phyloP scores from a whole-genome alignment of 225 moss, liverwort and hornwort species.

The Pseudisothecium myosuroides region DNA sequence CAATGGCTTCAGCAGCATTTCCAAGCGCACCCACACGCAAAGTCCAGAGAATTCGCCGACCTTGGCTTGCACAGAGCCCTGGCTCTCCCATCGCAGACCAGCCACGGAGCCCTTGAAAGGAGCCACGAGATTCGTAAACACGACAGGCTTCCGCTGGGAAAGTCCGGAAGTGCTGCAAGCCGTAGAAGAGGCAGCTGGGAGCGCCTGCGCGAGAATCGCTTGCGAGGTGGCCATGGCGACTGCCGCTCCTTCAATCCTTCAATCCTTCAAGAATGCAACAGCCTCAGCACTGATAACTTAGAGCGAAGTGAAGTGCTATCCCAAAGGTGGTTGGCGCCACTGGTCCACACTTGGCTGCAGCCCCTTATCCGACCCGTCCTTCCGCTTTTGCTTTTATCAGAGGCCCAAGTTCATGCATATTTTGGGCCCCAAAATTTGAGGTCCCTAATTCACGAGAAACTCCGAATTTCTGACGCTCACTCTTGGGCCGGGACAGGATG shows the following conservation, averaged over 20 bases:
- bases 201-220: slow-evolving; percentile 8
- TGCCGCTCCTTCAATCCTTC: background rate
- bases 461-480: background rate
- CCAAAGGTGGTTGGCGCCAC: slow-evolving; percentile 3
- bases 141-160: background rate
- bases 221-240: slow-evolving; percentile 30
- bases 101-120: slow-evolving; percentile 32
- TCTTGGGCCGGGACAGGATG: background rate
- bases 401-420: slow-evolving; percentile 1
- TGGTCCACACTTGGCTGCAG: background rate
- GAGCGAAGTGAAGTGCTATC: background rate
- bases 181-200: background rate
- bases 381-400: background rate
- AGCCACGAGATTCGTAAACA: background rate
- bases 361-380: slow-evolving; percentile 13
- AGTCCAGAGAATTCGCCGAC: background rate
- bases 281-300: background rate
- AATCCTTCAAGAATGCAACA: background rate
- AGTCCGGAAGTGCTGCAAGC: background rate
- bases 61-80: slow-evolving; percentile 2
- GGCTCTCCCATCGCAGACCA: slow-evolving; percentile 17
- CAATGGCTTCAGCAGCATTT: background rate
- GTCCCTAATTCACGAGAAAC: background rate
- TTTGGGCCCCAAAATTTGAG: background rate
- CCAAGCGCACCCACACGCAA: background rate